Percentiles rank a stretch among this genome's conserved stretches.
Conservation (phyloP, 2,329 filamentous ascomycete species). For the Phaeosphaeria sp. region DNA sequence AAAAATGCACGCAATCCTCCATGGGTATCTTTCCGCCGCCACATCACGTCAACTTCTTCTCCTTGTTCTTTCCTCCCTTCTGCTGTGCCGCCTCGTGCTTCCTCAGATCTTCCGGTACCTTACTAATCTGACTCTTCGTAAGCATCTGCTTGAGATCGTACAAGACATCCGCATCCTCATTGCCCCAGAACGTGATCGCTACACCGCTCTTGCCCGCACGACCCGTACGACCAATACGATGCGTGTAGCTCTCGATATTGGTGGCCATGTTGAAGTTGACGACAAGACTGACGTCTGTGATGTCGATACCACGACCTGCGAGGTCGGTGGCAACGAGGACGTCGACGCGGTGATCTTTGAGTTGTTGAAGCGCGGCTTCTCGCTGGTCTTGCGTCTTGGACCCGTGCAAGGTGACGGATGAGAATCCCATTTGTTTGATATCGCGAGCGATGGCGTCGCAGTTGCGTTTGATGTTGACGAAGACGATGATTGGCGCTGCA, state of each 20-base stretch:
- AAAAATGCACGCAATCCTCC: neutral
- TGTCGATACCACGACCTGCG: constrained; percentile 96
- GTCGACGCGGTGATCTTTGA: constrained; percentile 80
- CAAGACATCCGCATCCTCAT: constrained; percentile 87
- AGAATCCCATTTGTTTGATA: constrained; percentile 93
- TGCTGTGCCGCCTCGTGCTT: constrained; percentile 93
- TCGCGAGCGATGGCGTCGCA: constrained; percentile 94
- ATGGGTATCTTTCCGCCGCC: neutral
- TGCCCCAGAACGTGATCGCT: constrained; percentile 92
- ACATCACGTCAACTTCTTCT: constrained; percentile 45
- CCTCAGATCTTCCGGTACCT: constrained; percentile 88
- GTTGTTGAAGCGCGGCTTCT: constrained; percentile 86
- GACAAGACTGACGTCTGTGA: constrained; percentile 90
- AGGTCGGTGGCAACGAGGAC: constrained; percentile 96
- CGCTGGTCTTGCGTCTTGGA: constrained; percentile 98
- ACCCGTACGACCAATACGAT: constrained; percentile 95
- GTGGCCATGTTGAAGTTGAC: constrained; percentile 99
- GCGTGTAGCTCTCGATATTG: constrained; percentile 93
- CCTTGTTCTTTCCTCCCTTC: constrained; percentile 60
- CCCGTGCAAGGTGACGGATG: constrained; percentile 87
- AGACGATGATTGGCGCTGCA: constrained; percentile 91
- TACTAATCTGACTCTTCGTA: constrained; percentile 84
- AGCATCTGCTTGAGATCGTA: constrained; percentile 98
- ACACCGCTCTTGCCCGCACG: constrained; percentile 97
- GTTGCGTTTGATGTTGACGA: constrained; percentile 99